These are phyloP conservation scores for Adansonia digitata DNA, from an alignment of 345 rosid species.

Conservation along the genomic window DNA sequence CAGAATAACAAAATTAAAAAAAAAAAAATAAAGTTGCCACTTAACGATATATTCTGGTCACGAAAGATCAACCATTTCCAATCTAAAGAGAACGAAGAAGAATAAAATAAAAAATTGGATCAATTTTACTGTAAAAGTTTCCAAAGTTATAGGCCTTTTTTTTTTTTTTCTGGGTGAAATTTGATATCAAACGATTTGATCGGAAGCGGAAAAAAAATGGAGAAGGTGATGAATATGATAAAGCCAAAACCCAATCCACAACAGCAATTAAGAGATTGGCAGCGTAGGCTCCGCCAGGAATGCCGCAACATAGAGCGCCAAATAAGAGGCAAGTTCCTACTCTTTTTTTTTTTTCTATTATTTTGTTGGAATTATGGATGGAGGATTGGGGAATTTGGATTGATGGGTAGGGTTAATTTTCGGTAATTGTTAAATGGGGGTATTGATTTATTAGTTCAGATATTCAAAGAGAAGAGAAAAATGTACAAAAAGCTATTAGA, in stretches of 20 bases:
- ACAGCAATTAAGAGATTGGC: conserved; percentile 82
- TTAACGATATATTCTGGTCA: neutral
- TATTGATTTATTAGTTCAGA: conserved; percentile 36
- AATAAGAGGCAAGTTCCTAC: conserved; percentile 55
- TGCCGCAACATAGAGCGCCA: conserved; percentile 89
- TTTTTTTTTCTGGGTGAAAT: neutral
- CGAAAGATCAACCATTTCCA: neutral
- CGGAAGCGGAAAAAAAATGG: conserved; percentile 31
- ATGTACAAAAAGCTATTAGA: conserved; percentile 80
- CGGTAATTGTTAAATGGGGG: neutral
- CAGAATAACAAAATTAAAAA: neutral
- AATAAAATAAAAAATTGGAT: no score
- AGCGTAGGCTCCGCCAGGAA: conserved; percentile 86
- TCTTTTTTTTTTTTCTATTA: neutral
- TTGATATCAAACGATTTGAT: neutral
- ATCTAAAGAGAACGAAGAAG: no score
- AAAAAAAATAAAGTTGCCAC: no score
- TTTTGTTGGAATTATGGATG: conserved; percentile 3
- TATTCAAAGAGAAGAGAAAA: conserved; percentile 83
- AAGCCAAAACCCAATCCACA: conserved; percentile 85
- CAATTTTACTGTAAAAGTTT: neutral
- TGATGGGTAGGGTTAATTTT: neutral
- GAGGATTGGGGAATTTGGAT: neutral
- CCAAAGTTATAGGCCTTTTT: neutral
- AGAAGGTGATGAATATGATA: conserved; percentile 72